These are phyloP conservation scores for Hypoxylon sp. DNA, from an alignment of 2,329 filamentous ascomycete genomes.

Conservation along the genomic window DNA sequence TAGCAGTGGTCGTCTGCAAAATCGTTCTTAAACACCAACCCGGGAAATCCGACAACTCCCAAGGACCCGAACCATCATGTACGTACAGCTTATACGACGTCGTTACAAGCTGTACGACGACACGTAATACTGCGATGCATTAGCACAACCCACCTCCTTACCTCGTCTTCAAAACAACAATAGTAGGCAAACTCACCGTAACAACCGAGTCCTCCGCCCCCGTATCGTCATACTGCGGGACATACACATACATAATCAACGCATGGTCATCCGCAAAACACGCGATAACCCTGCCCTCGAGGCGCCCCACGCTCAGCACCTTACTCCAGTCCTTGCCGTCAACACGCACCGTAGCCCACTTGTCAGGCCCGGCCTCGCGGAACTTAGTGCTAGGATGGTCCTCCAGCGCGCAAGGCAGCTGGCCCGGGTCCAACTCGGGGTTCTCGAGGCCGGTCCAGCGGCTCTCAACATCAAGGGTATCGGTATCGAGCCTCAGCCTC, in stretches of 20 bases:
- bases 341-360: conserved; percentile 90
- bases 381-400: conserved; percentile 88
- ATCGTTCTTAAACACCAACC: neutral
- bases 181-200: conserved; percentile 70
- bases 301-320: conserved; percentile 90
- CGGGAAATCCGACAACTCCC: neutral
- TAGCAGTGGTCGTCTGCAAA: neutral
- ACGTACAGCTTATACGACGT: neutral
- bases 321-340: conserved; percentile 95
- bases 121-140: conserved; percentile 51
- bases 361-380: conserved; percentile 81
- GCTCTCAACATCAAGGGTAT: conserved; percentile 86
- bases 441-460: conserved; percentile 90
- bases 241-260: conserved; percentile 86
- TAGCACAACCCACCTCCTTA: conserved; percentile 22
- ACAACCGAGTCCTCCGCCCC: conserved; percentile 79
- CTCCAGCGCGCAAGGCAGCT: conserved; percentile 79
- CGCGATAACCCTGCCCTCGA: conserved; percentile 93
- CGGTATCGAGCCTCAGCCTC: conserved; percentile 83
- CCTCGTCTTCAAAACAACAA: neutral
- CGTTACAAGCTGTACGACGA: conserved; percentile 52
- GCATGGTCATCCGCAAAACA: conserved; percentile 88
- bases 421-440: conserved; percentile 85
- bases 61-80: neutral
- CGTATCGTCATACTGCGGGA: conserved; percentile 78